phyloP scores from a whole-genome alignment of 2,329 filamentous ascomycete genomes.

The Periconia macrospinosa region DNA sequence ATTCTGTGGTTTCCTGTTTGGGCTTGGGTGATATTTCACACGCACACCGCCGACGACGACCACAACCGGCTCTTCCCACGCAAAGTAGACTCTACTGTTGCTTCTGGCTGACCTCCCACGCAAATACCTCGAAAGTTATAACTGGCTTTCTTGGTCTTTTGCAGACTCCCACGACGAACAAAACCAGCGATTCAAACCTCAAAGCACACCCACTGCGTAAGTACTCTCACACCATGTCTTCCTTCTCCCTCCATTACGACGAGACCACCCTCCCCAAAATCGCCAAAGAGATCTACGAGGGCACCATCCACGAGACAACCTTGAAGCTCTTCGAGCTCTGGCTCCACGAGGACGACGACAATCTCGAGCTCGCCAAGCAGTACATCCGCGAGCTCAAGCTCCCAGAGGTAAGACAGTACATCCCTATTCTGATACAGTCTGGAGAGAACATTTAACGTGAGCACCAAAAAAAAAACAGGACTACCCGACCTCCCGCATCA shows the following conservation, averaged over 20 bases:
- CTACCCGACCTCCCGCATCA: slow-evolving; percentile 11
- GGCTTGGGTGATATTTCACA: too few relatives aligned
- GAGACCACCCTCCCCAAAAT: neutral
- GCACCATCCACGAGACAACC: slow-evolving; percentile 26
- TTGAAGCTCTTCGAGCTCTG: slow-evolving; percentile 28
- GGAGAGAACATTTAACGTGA: neutral
- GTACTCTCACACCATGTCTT: neutral
- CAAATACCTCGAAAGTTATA: too few relatives aligned
- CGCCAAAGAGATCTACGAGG: slow-evolving; percentile 10
- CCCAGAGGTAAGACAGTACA: slow-evolving; percentile 21
- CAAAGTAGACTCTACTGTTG: too few relatives aligned
- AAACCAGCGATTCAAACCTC: too few relatives aligned
- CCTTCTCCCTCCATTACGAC: neutral
- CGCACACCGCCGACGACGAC: too few relatives aligned
- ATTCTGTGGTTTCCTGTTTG: too few relatives aligned
- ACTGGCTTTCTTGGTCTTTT: too few relatives aligned
- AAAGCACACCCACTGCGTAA: too few relatives aligned
- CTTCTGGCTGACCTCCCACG: too few relatives aligned
- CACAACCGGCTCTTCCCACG: too few relatives aligned
- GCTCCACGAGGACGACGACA: slow-evolving; percentile 21
- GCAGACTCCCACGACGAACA: too few relatives aligned
- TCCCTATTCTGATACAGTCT: too few relatives aligned
- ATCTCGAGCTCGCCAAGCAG: slow-evolving; percentile 25
- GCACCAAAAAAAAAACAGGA: slow-evolving; percentile 5
- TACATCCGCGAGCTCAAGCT: slow-evolving; percentile 30